Percentiles rank a stretch among this genome's conserved stretches.
These are phyloP conservation scores for Chlorella vulgaris DNA, from an alignment of 139 green algal genomes.

Conservation along the genomic window DNA sequence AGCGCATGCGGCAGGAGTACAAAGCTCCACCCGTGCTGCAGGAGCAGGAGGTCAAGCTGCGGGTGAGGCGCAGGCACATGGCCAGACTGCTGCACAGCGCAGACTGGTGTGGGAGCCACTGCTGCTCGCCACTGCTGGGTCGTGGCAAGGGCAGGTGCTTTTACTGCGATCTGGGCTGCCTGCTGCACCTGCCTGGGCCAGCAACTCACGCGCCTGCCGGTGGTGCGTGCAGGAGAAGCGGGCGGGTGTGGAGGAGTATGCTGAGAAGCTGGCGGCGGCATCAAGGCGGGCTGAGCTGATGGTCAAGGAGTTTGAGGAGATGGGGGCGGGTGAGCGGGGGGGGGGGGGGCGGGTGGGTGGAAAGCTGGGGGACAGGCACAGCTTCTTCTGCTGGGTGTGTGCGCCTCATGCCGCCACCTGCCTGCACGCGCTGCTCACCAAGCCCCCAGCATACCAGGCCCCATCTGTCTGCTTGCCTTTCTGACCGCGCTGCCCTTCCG, in stretches of 20 bases:
- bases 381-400: no score
- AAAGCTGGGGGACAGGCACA: background rate
- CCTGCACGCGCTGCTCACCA: background rate
- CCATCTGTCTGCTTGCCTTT: background rate
- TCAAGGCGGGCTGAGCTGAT: conserved; percentile 67
- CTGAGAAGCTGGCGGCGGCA: conserved; percentile 53
- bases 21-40: conserved; percentile 38
- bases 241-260: conserved; percentile 51
- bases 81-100: background rate
- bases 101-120: background rate
- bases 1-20: conserved; percentile 48
- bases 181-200: background rate
- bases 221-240: conserved; percentile 36
- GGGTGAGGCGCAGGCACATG: conserved; percentile 29
- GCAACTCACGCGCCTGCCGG: background rate
- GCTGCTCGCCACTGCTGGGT: background rate
- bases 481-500: background rate
- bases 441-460: background rate
- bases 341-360: background rate
- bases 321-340: conserved; percentile 39
- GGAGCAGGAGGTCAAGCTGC: conserved; percentile 47
- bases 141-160: background rate
- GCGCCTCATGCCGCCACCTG: no score
- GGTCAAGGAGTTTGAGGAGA: conserved; percentile 68
- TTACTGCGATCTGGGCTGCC: background rate